These are phyloP conservation scores for Pythium dissotocum DNA, from an alignment of 352 stramenopile species.

Conservation along the genomic window DNA sequence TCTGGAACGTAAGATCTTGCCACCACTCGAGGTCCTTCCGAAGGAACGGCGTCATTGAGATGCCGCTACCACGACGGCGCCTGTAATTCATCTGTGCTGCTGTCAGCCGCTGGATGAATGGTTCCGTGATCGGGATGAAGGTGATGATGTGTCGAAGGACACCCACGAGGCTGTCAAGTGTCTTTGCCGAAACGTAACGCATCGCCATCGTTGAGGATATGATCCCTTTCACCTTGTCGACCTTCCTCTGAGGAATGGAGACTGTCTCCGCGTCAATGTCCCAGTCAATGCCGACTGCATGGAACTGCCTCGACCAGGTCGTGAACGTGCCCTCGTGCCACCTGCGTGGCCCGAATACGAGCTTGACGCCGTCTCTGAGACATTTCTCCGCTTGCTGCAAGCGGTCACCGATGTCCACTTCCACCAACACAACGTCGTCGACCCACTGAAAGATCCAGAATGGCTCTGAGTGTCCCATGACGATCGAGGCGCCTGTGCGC, in stretches of 20 bases:
- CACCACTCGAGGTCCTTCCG: conserved; percentile 12
- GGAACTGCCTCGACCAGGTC: conserved; percentile 5
- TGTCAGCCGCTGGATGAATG: conserved; percentile 12
- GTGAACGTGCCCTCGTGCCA: conserved; percentile 12
- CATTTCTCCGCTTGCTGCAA: conserved; percentile 1
- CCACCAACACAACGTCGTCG: conserved; percentile 6
- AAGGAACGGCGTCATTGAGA: background rate
- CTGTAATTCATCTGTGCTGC: conserved; percentile 2
- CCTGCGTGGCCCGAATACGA: background rate
- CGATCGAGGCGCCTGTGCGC: conserved; percentile 3
- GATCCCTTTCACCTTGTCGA: conserved; percentile 3
- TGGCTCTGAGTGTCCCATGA: background rate
- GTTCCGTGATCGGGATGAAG: conserved; percentile 10
- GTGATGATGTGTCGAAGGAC: conserved; percentile 4
- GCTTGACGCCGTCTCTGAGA: conserved; percentile 12
- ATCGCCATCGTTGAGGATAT: background rate
- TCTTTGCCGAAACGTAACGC: background rate
- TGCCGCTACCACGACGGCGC: background rate
- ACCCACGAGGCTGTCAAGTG: conserved; percentile 7
- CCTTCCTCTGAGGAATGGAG: conserved; percentile 4
- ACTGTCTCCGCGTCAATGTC: background rate
- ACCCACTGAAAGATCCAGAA: conserved; percentile 15
- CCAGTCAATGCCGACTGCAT: conserved; percentile 8
- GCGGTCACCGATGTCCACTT: conserved; percentile 2
- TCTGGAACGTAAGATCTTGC: background rate